Evolutionary conservation across 2,329 filamentous ascomycete species (phyloP).

Genomic region (Cladorrhinum sp.): DNA sequence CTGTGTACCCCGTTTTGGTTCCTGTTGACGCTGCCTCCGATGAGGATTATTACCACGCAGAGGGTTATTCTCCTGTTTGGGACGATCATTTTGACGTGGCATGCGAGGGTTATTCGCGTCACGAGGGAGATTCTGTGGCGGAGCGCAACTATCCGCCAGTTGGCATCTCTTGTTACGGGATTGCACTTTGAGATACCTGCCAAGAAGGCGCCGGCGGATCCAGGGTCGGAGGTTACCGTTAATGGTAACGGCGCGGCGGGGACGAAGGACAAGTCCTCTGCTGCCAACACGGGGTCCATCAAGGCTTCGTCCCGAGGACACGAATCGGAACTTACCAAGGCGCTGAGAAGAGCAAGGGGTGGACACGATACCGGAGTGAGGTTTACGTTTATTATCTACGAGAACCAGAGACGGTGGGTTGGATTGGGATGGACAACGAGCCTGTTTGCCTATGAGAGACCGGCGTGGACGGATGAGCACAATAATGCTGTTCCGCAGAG

Average conservation of each 20-base stretch:
- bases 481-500: slow-evolving; percentile 75
- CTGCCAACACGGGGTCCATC: slow-evolving; percentile 25
- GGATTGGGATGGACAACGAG: slow-evolving; percentile 93
- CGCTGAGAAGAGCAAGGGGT: slow-evolving; percentile 39
- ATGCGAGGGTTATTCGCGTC: slow-evolving; percentile 81
- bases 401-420: slow-evolving; percentile 94
- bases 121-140: slow-evolving; percentile 88
- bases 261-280: slow-evolving; percentile 18
- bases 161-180: slow-evolving; percentile 74
- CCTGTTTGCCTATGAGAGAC: slow-evolving; percentile 84
- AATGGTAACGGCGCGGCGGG: neutral
- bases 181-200: slow-evolving; percentile 63
- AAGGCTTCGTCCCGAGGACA: slow-evolving; percentile 26
- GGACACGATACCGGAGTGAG: slow-evolving; percentile 74
- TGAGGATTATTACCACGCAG: slow-evolving; percentile 81
- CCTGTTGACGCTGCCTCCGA: slow-evolving; percentile 73
- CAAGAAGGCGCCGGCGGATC: slow-evolving; percentile 25
- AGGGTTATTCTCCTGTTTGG: slow-evolving; percentile 82
- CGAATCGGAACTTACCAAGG: slow-evolving; percentile 48
- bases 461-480: slow-evolving; percentile 94
- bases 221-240: neutral
- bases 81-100: slow-evolving; percentile 85
- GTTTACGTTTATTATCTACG: slow-evolving; percentile 94
- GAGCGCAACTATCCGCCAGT: slow-evolving; percentile 67
- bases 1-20: slow-evolving; percentile 89